Evolutionary conservation across 345 rosid genomes (phyloP).

Genomic region (Brassica nigra): DNA sequence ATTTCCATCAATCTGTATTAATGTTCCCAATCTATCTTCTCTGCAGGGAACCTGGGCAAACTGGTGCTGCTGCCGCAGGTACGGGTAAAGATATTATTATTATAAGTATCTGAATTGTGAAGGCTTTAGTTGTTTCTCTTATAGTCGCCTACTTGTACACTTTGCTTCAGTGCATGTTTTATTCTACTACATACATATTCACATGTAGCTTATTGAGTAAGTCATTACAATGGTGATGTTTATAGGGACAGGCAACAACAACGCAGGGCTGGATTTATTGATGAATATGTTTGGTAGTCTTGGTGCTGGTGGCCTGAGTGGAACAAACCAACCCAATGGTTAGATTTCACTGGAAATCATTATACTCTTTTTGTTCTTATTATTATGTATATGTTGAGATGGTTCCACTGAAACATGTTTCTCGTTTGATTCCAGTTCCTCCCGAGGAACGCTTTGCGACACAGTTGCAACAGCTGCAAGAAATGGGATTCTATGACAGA

Average conservation of each 20-base stretch:
- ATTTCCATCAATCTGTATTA: neutral
- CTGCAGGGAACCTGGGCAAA: constrained; percentile 57
- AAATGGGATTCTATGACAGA: constrained; percentile 86
- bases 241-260: constrained; percentile 49
- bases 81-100: constrained; percentile 3
- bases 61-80: constrained; percentile 60
- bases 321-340: constrained; percentile 66
- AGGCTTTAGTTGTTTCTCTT: constrained; percentile 18
- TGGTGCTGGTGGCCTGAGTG: constrained; percentile 70
- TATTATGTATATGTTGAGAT: constrained; percentile 11
- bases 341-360: constrained; percentile 8
- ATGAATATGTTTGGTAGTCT: constrained; percentile 93
- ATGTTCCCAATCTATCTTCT: constrained; percentile 24
- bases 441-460: constrained; percentile 85
- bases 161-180: constrained; percentile 1
- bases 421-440: constrained; percentile 51
- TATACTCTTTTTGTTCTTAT: neutral
- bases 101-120: neutral
- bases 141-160: neutral
- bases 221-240: constrained; percentile 12
- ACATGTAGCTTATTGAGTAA: constrained; percentile 2
- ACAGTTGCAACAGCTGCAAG: constrained; percentile 81
- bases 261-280: constrained; percentile 61
- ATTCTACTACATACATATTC: neutral
- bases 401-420: neutral